Base-by-base conservation (phyloP, 2,329 filamentous ascomycete species). In the Aspergillus vadensis region DNA sequence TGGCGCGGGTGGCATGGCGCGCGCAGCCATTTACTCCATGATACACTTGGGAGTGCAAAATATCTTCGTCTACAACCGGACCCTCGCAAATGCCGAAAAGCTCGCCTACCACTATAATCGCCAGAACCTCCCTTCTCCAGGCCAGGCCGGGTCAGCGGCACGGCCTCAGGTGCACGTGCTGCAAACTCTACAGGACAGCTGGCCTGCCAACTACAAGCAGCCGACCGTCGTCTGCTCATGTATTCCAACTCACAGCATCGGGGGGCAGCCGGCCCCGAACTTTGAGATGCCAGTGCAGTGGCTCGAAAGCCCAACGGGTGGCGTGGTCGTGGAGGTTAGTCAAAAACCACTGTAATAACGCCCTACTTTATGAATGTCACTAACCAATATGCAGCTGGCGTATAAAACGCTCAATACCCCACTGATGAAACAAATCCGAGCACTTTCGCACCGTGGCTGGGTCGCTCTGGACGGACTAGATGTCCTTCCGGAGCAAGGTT, bases 1-100 rank as follows among this genome's bases (percentile, higher is more conserved):
- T 30, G 87, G 87, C 27, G 86, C 87, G 1, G 87, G 87, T 27
- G 77, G 76, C 44, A 77, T 78, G 71, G 76, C 76, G 9, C 75
- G 76, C 6, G 76, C 77, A 19, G 77, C 75, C 27, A 69, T 78
- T 6, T 79, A 78, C 59, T 73, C 76, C 2, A 72, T 77, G 68
- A 73, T 77, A 27, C 71, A 76, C 41, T 60, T 76, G 15, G 76
- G 75, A 0, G 73, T 77, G 44, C 72, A 73, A 54, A 75, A 76
- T 25, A 72, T 77, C 30, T 77, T 75, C 44, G 67, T 77, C 27
- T 77, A 70, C 62, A 77, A 77, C 58, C 73, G 75, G 23, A 77
- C 75, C 3, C 39, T 69, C 3, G 68, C 68, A 17, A 76, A 76
- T 54, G 73, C 76, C 0, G 67, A 74, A 43, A 76, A 69, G 32